A percentile compares a stretch with the other conserved stretches of the same genome.
Evolutionary conservation across 2,329 filamentous ascomycete species (phyloP).

Genomic region (Periglandula ipomoeae): DNA sequence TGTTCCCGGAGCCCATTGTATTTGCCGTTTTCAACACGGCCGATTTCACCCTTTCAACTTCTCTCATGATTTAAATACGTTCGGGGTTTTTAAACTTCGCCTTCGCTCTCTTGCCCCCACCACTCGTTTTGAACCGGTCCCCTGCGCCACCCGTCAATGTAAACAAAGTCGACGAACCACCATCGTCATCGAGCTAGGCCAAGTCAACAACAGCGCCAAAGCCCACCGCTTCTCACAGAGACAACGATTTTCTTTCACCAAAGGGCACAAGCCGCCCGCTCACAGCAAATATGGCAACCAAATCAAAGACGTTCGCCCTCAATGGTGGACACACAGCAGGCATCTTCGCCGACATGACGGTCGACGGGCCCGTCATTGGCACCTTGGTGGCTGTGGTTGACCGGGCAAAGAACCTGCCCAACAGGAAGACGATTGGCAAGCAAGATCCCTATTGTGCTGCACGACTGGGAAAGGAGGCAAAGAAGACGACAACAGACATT

Average conservation of each 20-base stretch:
- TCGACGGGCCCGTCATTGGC: conserved; percentile 88
- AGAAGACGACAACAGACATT: conserved; percentile 91
- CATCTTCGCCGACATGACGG: conserved; percentile 87
- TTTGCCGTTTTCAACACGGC: neutral
- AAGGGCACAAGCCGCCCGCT: neutral
- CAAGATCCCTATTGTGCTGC: conserved; percentile 97
- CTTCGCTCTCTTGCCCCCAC: neutral
- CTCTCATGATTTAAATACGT: neutral
- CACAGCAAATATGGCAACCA: conserved; percentile 36
- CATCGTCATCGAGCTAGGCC: neutral
- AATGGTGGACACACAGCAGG: conserved; percentile 73
- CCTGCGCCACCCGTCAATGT: conserved; percentile 8
- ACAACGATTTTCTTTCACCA: neutral
- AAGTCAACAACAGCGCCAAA: neutral
- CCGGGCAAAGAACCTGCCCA: conserved; percentile 92
- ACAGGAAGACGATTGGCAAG: conserved; percentile 94
- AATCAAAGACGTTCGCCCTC: conserved; percentile 44
- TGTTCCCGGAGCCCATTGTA: conserved; percentile 2
- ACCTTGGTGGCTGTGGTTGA: conserved; percentile 89
- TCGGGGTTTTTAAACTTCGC: neutral
- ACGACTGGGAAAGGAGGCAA: conserved; percentile 88
- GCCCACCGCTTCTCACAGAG: conserved; percentile 4
- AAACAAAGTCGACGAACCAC: conserved; percentile 8
- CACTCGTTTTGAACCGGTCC: neutral
- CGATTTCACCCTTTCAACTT: neutral